phyloP scores from a whole-genome alignment of 2,329 filamentous ascomycete species.

The Aspergillus uvarum region DNA sequence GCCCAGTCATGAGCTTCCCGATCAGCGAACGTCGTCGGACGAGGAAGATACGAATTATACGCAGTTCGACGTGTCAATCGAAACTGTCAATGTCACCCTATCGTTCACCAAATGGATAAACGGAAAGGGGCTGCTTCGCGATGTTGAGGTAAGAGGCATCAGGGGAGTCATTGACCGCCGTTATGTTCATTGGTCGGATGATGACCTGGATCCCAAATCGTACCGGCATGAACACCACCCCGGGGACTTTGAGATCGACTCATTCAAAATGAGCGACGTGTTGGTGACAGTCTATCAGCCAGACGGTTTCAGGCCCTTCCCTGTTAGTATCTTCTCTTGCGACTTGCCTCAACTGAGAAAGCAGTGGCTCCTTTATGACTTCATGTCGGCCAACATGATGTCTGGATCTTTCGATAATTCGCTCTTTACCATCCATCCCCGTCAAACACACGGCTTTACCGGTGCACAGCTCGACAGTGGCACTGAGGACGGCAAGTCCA shows the following conservation, averaged over 20 bases:
- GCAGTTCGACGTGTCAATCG: conserved; percentile 92
- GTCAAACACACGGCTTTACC: conserved; percentile 79
- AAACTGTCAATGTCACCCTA: conserved; percentile 91
- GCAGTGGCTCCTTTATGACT: conserved; percentile 97
- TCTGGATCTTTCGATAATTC: conserved; percentile 94
- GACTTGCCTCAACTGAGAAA: conserved; percentile 90
- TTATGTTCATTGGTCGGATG: conserved; percentile 69
- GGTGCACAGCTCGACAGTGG: conserved; percentile 60
- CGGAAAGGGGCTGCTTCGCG: conserved; percentile 83
- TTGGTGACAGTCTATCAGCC: conserved; percentile 91
- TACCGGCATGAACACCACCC: conserved; percentile 85
- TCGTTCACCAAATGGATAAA: conserved; percentile 99
- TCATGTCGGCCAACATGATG: conserved; percentile 92
- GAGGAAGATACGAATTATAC: conserved; percentile 95
- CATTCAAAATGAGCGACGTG: conserved; percentile 93
- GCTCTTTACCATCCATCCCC: conserved; percentile 92
- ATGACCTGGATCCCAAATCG: conserved; percentile 74
- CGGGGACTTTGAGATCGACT: conserved; percentile 95
- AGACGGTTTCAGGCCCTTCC: conserved; percentile 85
- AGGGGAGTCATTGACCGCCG: conserved; percentile 90
- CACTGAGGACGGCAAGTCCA: conserved; percentile 61
- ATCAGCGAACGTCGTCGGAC: conserved; percentile 36
- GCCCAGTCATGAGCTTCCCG: conserved; percentile 41
- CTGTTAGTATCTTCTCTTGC: conserved; percentile 92
- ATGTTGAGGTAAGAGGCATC: conserved; percentile 92